A percentile compares a stretch with the other conserved stretches of the same genome.
Evolutionary conservation across 306 rosid species (phyloP).

Genomic region (Pyrus pyrifolia): DNA sequence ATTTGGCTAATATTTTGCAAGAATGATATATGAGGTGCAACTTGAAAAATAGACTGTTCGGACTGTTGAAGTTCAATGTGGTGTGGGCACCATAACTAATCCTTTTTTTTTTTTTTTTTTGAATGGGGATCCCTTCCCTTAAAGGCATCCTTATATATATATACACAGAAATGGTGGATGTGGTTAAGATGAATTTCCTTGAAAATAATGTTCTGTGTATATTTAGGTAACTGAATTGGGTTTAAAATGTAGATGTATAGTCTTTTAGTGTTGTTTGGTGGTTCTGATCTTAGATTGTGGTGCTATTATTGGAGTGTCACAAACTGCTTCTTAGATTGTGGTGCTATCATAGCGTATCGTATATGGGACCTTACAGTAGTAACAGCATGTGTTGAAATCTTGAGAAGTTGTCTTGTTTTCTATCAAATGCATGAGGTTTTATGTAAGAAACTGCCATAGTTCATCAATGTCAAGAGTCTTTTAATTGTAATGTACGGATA

Average conservation of each 20-base stretch:
- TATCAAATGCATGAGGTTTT: too few species aligned
- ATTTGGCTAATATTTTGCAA: too few species aligned
- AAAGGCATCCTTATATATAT: too few species aligned
- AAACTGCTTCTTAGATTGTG: background rate
- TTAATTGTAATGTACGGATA: background rate
- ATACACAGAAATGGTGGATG: background rate
- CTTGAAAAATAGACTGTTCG: too few species aligned
- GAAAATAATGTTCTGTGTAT: background rate
- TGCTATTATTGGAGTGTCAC: background rate
- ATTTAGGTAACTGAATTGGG: background rate
- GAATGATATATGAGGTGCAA: too few species aligned
- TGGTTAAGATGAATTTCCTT: background rate
- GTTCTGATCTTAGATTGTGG: background rate
- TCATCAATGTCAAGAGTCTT: background rate
- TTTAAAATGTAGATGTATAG: background rate
- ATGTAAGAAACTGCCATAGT: too few species aligned
- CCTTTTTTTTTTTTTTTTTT: too few species aligned
- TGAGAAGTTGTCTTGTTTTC: too few species aligned
- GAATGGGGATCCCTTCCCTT: too few species aligned
- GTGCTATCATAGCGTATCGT: background rate
- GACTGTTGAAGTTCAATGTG: too few species aligned
- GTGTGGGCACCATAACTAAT: too few species aligned
- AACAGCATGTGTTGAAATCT: too few species aligned
- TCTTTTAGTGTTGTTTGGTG: background rate
- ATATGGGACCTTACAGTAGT: background rate